A percentile compares a stretch with the other conserved stretches of the same genome.
These are phyloP conservation scores for Trametes punicea DNA, from an alignment of 768 basidiomycete species.

Conservation along the genomic window DNA sequence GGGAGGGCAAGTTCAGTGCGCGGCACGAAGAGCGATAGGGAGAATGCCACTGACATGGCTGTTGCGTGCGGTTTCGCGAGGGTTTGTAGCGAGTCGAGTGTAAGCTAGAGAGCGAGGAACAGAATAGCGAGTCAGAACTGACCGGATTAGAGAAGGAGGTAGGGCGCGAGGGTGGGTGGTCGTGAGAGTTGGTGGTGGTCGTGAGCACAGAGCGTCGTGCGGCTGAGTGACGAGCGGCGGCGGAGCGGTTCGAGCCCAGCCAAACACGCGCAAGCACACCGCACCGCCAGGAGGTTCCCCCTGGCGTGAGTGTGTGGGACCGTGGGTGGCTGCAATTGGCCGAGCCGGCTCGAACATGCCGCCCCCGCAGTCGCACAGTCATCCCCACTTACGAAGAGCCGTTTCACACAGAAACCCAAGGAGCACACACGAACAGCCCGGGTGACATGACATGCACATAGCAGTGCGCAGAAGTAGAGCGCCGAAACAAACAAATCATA, in stretches of 20 bases:
- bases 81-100: background rate
- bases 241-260: conserved; percentile 11
- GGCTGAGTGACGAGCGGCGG: conserved; percentile 20
- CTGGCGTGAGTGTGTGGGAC: too few relatives aligned
- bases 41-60: conserved; percentile 23
- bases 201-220: conserved; percentile 6
- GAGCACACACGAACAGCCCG: too few relatives aligned
- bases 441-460: too few relatives aligned
- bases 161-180: conserved; percentile 17
- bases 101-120: conserved; percentile 2
- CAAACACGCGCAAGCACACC: conserved; percentile 22
- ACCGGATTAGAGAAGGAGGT: conserved; percentile 16
- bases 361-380: background rate
- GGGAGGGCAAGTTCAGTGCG: conserved; percentile 6
- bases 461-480: background rate
- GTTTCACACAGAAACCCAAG: too few relatives aligned
- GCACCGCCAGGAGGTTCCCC: conserved; percentile 6
- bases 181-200: conserved; percentile 18
- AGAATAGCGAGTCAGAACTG: conserved; percentile 5
- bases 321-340: too few relatives aligned
- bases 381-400: background rate
- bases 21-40: conserved; percentile 8
- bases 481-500: background rate
- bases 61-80: conserved; percentile 6
- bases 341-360: background rate